Evolutionary conservation across 352 stramenopile species (phyloP).

Genomic region (Pythium phragmiticola): DNA sequence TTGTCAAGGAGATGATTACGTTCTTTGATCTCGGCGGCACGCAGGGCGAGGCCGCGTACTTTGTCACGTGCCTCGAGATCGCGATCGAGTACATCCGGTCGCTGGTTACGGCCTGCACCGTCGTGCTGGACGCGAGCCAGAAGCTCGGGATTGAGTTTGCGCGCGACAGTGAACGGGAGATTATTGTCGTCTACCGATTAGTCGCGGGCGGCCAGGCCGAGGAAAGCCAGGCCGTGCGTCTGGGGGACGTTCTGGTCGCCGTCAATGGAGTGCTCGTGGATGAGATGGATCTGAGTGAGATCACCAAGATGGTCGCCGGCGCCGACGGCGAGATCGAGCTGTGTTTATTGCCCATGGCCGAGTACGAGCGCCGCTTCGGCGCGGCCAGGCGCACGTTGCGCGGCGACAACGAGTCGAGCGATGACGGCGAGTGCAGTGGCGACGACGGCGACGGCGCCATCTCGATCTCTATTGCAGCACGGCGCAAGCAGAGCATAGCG

Average conservation of each 20-base stretch:
- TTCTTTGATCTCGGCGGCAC: constrained; percentile 69
- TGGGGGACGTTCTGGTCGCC: constrained; percentile 75
- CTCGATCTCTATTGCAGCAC: too few species aligned
- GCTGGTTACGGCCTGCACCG: constrained; percentile 76
- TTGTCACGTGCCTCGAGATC: constrained; percentile 87
- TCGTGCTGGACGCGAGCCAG: constrained; percentile 63
- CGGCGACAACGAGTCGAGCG: constrained; percentile 16
- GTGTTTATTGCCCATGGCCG: constrained; percentile 71
- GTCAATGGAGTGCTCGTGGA: constrained; percentile 81
- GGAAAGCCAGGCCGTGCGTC: constrained; percentile 51
- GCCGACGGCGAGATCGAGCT: constrained; percentile 76
- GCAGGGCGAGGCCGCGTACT: constrained; percentile 82
- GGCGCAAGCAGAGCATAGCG: constrained; percentile 8
- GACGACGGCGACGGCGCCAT: not conserved
- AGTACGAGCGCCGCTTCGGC: constrained; percentile 71
- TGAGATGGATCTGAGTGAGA: constrained; percentile 74
- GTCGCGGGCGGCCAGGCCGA: constrained; percentile 62
- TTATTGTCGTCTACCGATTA: constrained; percentile 61
- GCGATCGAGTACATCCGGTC: constrained; percentile 87
- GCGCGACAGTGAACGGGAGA: constrained; percentile 40
- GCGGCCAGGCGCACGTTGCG: constrained; percentile 28
- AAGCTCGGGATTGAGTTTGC: constrained; percentile 82
- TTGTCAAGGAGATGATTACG: constrained; percentile 78
- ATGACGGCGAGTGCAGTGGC: constrained; percentile 10
- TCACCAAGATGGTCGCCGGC: constrained; percentile 70